A percentile compares a stretch with the other conserved stretches of the same genome.
phyloP scores from a whole-genome alignment of 306 rosid genomes.

The Sphenostylis stenocarpa region DNA sequence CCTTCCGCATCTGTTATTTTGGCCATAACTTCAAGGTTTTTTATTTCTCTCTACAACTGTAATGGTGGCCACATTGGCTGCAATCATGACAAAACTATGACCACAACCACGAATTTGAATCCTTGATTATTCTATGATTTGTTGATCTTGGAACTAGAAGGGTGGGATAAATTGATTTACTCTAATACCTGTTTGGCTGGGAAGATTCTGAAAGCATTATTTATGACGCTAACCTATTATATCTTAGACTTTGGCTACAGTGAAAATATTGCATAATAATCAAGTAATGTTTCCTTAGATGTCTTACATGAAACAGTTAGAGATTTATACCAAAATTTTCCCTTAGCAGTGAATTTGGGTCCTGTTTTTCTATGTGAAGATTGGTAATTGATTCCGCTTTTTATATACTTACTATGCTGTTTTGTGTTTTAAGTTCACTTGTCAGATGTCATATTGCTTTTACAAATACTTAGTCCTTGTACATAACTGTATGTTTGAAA shows the following conservation, averaged over 20 bases:
- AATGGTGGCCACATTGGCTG: background rate
- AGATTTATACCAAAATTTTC: background rate
- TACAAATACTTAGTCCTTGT: background rate
- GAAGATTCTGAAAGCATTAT: background rate
- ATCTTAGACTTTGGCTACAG: background rate
- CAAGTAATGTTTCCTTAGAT: background rate
- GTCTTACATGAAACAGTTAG: background rate
- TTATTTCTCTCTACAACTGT: background rate
- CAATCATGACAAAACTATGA: background rate
- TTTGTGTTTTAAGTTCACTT: constrained; percentile 19
- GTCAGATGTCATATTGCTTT: background rate
- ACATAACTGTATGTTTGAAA: background rate
- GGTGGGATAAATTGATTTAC: background rate
- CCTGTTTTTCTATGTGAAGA: constrained; percentile 17
- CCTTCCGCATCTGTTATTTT: background rate
- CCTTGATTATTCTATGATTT: background rate
- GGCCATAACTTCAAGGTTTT: background rate
- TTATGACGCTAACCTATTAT: background rate
- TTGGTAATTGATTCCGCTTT: constrained; percentile 11
- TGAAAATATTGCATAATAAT: background rate
- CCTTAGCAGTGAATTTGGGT: background rate
- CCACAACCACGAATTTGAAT: background rate
- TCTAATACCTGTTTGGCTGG: background rate
- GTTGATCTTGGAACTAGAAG: constrained; percentile 16
- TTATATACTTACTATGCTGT: constrained; percentile 1